phyloP scores from a whole-genome alignment of 2,329 filamentous ascomycete genomes.

The Hymenoscyphus repandus region DNA sequence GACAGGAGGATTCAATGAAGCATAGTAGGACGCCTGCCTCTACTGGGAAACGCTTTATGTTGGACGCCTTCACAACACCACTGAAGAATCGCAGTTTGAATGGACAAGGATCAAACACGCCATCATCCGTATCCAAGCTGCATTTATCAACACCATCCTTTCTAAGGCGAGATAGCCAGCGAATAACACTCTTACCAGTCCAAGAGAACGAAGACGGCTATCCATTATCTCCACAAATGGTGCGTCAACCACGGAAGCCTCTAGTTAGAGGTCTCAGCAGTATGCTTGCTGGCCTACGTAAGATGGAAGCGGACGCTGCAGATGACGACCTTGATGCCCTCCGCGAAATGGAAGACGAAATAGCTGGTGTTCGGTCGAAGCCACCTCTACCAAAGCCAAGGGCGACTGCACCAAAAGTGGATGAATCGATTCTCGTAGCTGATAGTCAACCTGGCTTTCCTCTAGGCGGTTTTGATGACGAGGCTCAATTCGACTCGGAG shows the following conservation, averaged over 20 bases:
- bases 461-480: conserved; percentile 60
- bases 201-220: conserved; percentile 50
- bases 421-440: conserved; percentile 37
- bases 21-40: conserved; percentile 42
- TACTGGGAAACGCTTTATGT: conserved; percentile 53
- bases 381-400: conserved; percentile 15
- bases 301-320: conserved; percentile 62
- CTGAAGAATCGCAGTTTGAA: conserved; percentile 44
- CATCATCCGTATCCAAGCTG: conserved; percentile 48
- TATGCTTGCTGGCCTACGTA: conserved; percentile 65
- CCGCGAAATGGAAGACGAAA: conserved; percentile 60
- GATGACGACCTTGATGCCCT: conserved; percentile 73
- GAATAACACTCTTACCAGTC: conserved; percentile 42
- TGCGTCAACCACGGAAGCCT: conserved; percentile 52
- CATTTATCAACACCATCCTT: conserved; percentile 69
- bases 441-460: conserved; percentile 40
- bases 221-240: conserved; percentile 39
- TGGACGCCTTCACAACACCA: conserved; percentile 63
- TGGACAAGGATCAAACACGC: conserved; percentile 37
- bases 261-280: conserved; percentile 67
- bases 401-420: conserved; percentile 20
- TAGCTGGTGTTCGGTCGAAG: conserved; percentile 10
- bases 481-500: conserved; percentile 50
- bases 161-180: conserved; percentile 46
- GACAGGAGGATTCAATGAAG: conserved; percentile 10